phyloP scores from a whole-genome alignment of 768 basidiomycete species.

The Termitomyces sp. region DNA sequence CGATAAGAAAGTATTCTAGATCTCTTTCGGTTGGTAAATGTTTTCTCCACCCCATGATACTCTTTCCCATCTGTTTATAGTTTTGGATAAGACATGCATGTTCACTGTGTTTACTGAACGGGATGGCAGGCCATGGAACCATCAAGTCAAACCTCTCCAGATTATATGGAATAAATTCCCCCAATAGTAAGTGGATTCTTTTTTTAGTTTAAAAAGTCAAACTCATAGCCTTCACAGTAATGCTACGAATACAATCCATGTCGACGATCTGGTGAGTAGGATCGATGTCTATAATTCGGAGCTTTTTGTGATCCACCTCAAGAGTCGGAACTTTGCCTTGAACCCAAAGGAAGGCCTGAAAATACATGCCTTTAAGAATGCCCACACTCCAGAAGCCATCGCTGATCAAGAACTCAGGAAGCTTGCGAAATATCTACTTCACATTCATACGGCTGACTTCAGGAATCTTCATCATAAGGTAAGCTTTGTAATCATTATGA shows the following conservation, averaged over 20 bases:
- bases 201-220: not conserved
- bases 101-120: slow-evolving; percentile 78
- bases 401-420: slow-evolving; percentile 68
- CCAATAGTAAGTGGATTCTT: slow-evolving; percentile 50
- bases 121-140: slow-evolving; percentile 68
- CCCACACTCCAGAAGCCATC: slow-evolving; percentile 56
- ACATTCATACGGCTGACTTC: slow-evolving; percentile 58
- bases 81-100: slow-evolving; percentile 85
- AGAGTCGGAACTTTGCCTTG: slow-evolving; percentile 80
- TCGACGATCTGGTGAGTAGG: slow-evolving; percentile 70
- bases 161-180: slow-evolving; percentile 88
- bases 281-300: not conserved
- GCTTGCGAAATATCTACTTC: slow-evolving; percentile 58
- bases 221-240: slow-evolving; percentile 28
- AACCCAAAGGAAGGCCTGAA: slow-evolving; percentile 83
- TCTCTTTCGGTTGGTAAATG: slow-evolving; percentile 54
- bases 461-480: slow-evolving; percentile 64
- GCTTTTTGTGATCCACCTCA: slow-evolving; percentile 17
- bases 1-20: slow-evolving; percentile 25
- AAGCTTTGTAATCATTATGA: slow-evolving; percentile 11
- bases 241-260: slow-evolving; percentile 74
- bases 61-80: slow-evolving; percentile 24
- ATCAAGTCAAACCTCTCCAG: slow-evolving; percentile 76
- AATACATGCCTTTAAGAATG: slow-evolving; percentile 76
- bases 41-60: not conserved